Base-by-base conservation (phyloP, 208 protist genomes). In the Trypanosoma caninum region DNA sequence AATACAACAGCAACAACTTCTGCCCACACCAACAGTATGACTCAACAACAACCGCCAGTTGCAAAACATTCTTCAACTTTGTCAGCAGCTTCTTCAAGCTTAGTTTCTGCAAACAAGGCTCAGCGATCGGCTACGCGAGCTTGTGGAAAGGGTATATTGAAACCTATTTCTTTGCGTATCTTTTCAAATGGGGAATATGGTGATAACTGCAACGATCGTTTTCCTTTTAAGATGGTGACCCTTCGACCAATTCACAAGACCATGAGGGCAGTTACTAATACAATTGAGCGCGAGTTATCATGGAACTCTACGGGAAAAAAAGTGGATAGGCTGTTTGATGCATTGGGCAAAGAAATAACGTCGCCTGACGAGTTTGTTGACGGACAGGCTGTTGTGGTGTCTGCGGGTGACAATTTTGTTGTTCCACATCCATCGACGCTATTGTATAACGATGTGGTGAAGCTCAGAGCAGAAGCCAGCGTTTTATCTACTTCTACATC, bases 171-270 rank as follows among this genome's bases (percentile, higher is more conserved):
- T 56, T 73, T 97, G 25, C 72, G 77, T 28, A 82, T 97, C 20
- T 97, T 86, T 66, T 82, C 86, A 53, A 97, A 97, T 69, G 91
- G 91, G 8, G 34, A 78, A 20, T 97, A 97, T 73, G 91, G 87
- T 38, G 82, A 87, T 57, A 22, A 66, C 74, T 64, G 47, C 51
- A 65, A 25, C 14, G 77, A 84, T 62, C 69, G 72, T 11, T 67
- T 83, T 52, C 69, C 66, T 2, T 91, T 82, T 58, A 73, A 71
- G 30, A 96, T 83, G 6, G 69, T 97, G 28, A 94, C 91, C 9
- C 74, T 97, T 34, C 80, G 91, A 2, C 77, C 84, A 8, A 87
- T 77, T 6, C 90, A 88, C 74, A 92, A 91, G 60, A 91, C 85
- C 16, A 67, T 97, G 25, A 55, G 31, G 13, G 64, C 88, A 9